These are phyloP conservation scores for Chrysoporthe puriensis DNA, from an alignment of 2,329 filamentous ascomycete genomes.

Conservation along the genomic window DNA sequence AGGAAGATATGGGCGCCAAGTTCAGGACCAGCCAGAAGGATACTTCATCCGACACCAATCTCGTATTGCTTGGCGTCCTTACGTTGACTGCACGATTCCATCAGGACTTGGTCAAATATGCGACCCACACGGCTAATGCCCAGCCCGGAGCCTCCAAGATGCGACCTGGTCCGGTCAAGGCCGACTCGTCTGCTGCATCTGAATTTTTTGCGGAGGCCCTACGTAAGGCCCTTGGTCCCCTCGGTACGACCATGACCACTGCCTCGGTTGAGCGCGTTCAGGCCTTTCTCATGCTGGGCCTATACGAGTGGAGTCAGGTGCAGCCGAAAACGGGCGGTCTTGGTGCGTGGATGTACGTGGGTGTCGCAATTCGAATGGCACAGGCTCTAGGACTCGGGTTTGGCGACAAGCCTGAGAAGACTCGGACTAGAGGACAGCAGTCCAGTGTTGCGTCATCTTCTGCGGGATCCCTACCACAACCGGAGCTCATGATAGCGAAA, in stretches of 20 bases:
- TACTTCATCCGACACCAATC: constrained; percentile 51
- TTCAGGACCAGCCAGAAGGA: constrained; percentile 43
- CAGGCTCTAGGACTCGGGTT: constrained; percentile 65
- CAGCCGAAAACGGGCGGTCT: constrained; percentile 53
- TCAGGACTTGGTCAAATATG: constrained; percentile 59
- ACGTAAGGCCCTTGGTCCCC: constrained; percentile 52
- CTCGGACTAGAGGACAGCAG: constrained; percentile 21
- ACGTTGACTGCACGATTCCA: constrained; percentile 73
- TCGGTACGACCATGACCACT: constrained; percentile 51
- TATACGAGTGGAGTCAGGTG: constrained; percentile 73
- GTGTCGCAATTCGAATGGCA: constrained; percentile 66
- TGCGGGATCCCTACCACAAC: constrained; percentile 20
- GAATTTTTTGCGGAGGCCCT: constrained; percentile 68
- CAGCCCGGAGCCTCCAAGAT: constrained; percentile 41
- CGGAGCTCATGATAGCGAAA: constrained; percentile 55
- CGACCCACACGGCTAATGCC: constrained; percentile 45
- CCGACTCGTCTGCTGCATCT: constrained; percentile 60
- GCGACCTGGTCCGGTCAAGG: constrained; percentile 40
- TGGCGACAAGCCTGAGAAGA: constrained; percentile 47
- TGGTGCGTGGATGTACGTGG: constrained; percentile 69
- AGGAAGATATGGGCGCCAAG: constrained; percentile 52
- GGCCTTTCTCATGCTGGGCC: constrained; percentile 69
- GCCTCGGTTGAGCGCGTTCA: constrained; percentile 67
- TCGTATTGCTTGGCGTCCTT: constrained; percentile 68
- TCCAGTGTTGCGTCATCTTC: constrained; percentile 6